Base-by-base conservation (phyloP, 108 stramenopile species). In the Cyclotella distinguenda region DNA sequence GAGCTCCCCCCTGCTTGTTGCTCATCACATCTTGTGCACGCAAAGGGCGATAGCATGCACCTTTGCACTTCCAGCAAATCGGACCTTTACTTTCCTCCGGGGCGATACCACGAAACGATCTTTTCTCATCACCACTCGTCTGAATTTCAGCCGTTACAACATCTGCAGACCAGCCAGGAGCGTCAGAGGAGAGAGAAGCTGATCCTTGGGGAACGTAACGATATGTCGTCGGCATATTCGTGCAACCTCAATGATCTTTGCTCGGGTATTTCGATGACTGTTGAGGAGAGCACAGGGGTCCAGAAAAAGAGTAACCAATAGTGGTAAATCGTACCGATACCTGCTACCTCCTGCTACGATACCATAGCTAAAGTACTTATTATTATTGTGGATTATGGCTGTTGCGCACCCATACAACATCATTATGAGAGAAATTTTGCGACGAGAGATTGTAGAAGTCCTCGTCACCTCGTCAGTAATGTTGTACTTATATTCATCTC, bases 1-100 rank as follows among this genome's bases (percentile, higher is more conserved):
- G 38, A 38, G 38, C 10, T 10, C 8, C 10, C 12, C 10, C 38
- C 38, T 8, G 38, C 38, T 12, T 10, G 12, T 10, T 8, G 38
- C 60, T 61, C 5, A 8, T 21, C 31, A 0, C n/a, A 43, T 65
- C 62, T 44, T 32, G 56, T 40, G 23, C 22, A 1, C n/a, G 21
- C 28, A 50, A 19, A 12, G 31, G 51, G 7, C 65, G 48, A 27
- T 18, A 33, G 10, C 69, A 44, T n/a, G 26, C 13, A 31, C 85
- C 85, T 21, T 62, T 44, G 68, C 85, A 86, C 56, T 86, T 86
- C 85, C 85, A 86, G 48, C 85, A 86, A 19, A 61, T 58, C 7
- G 84, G 84, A 10, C 84, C 84, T 18, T 36, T 64, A 13, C 26
- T 5, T 28, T 48, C 22, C 9, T 10, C 57, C 15, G 35, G 8